Evolutionary conservation across 768 basidiomycete genomes (phyloP), one percentile per base, ranked within the genome.

Genomic region (Kwoniella bestiolae): DNA sequence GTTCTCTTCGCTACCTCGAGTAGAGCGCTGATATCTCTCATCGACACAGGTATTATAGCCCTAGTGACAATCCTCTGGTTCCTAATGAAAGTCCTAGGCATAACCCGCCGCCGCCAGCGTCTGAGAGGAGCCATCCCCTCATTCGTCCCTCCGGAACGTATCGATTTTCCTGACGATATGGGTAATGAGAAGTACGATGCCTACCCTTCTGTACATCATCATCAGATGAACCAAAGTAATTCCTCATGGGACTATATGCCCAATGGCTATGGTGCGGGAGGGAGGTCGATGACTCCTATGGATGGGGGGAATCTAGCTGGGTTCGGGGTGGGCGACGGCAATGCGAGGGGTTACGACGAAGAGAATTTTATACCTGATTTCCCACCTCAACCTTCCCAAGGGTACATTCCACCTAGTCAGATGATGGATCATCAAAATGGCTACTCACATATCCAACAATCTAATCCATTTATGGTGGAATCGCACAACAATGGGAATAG

Each of bases 111-210:
- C n/a, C 47, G 50, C 6, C 31, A 38, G 5, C 7, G 50, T 28
- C 38, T 61, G 1, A 23, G 60, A 41, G 38, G 35, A 4, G 60
- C 60, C 1, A 61, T 53, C 32, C 60, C 60, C 3, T 61, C 60
- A 23, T 61, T 61, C 38, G 34, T 61, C 8, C 60, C 60, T 23
- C 52, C 52, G n/a, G 52, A 55, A 21, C 32, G 52, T 11, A 55
- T 55, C 31, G 52, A 55, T 26, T 55, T 55, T 21, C 52, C 21
- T 26, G 52, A 55, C 34, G 50, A 51, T 11, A 21, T 6, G 14
- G 25, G 25, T 31, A 29, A 51, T 28, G 52, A 55, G 6, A 41
- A 41, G 14, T 41, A 14, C 11, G 38, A 41, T 41, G 38, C 8
- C 12, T 41, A 41, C 18, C 38, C 38, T 41, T 41, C 38, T 29